Percentiles rank a stretch among this genome's conserved stretches.
These are phyloP conservation scores for Linum trigynum DNA, from an alignment of 345 rosid genomes.

Conservation along the genomic window DNA sequence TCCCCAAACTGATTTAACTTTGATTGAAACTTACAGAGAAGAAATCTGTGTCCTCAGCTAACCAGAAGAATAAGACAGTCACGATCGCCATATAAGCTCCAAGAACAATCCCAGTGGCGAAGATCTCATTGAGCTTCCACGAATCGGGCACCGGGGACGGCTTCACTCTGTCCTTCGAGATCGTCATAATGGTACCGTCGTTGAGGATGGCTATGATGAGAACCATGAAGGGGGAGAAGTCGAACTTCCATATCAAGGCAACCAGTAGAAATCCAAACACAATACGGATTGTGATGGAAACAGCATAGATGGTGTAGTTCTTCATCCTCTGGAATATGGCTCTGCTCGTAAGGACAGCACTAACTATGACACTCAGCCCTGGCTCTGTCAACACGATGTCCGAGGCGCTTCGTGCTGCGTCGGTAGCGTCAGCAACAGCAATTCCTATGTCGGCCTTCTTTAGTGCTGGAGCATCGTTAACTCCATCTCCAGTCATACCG, in stretches of 20 bases:
- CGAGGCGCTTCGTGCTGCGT: constrained; percentile 3
- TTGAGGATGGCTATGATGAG: constrained; percentile 5
- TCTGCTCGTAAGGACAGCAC: constrained; percentile 2
- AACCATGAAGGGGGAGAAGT: constrained; percentile 6
- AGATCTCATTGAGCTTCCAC: constrained; percentile 3
- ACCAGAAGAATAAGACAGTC: not conserved
- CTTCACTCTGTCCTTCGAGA: constrained; percentile 5
- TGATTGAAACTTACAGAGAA: not conserved
- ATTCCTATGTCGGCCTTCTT: constrained; percentile 8
- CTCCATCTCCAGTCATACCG: constrained; percentile 4
- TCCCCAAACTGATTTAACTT: not conserved
- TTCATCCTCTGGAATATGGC: constrained; percentile 6
- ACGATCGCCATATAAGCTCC: constrained; percentile 1
- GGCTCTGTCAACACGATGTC: constrained; percentile 3
- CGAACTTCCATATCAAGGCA: constrained; percentile 1
- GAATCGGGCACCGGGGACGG: constrained; percentile 3
- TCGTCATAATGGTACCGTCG: constrained; percentile 3
- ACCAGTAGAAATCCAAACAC: not conserved
- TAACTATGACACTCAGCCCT: not conserved
- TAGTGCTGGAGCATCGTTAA: constrained; percentile 2
- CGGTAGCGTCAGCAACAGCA: constrained; percentile 3
- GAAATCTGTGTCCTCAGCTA: not conserved
- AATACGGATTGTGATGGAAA: constrained; percentile 4
- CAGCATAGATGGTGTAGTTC: constrained; percentile 5
- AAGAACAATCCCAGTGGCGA: constrained; percentile 3